Evolutionary conservation across 305 asterid genomes (phyloP), one percentile per base, ranked within the genome.

Genomic region (Rubia occidens): DNA sequence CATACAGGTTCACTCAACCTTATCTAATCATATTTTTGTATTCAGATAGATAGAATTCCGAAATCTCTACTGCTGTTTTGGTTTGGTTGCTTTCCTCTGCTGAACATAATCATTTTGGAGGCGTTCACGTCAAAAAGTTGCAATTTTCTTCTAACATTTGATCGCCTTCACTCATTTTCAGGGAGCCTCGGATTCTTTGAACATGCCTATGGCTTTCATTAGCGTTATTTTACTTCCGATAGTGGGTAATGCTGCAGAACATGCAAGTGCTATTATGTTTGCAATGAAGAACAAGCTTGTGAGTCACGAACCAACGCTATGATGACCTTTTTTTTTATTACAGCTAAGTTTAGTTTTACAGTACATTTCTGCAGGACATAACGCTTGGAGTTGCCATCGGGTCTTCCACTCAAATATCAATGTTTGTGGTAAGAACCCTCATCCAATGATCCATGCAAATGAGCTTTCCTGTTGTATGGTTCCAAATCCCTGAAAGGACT

Each of bases 271-370:
- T 68, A 91, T 91, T 66, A 95, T 89, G 99, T 94, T 94, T 68
- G 99, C 99, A 2, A 88, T 94, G 99, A 89, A 95, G 81, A 94
- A 91, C 86, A 91, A 91, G 86, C 97, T 95, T 61, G 99, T 91
- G 81, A 91, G 97, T 78, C 24, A 64, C 39, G 55, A 61, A 67
- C 37, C 64, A 70, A 68, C 39, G 21, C 70, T 59, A 21, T 44
- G 17, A 56, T 68, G 60, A 43, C 42, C 47, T 44, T 15, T 60
- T 75, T n/a, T 58, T 61, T 67, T 14, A 24, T 18, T 32, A 65
- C 17, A 49, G 58, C 62, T 45, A 55, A n/a, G 56, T 67, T 66
- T 72, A 10, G 69, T 60, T 71, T 69, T 71, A 72, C 72, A 59
- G 29, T 71, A 15, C 77, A 42, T 45, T 43, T 82, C 79, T 84